Evolutionary conservation across 129 eudicot species (phyloP), one percentile per base, ranked within the genome.

Genomic region (Tanacetum coccineum): DNA sequence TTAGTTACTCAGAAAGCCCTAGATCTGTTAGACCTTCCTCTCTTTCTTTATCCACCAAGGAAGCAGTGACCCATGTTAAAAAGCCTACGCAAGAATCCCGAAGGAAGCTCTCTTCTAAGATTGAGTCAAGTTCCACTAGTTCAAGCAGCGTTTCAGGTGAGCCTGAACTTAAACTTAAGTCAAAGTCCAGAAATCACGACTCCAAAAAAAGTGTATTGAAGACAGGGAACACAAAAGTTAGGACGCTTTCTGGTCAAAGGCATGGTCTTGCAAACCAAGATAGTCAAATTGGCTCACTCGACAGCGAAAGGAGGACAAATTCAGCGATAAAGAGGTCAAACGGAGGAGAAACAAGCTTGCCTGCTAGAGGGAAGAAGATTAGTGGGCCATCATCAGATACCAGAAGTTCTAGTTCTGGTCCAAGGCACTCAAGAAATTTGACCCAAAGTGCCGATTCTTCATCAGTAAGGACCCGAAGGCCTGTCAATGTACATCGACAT

Each of bases 271-370:
- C 70, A 21, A 67, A 60, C 68, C 82, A 48, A 76, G 78, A 83
- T 78, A 45, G 55, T 49, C 75, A 51, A 50, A 39, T 55, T 10
- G 74, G 81, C 70, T 70, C 79, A 11, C 20, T 66, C 58, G 78
- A 63, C 70, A 52, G 48, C 20, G 67, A 68, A 26, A 73, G 65
- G 64, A 81, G 72, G 70, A 80, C 71, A 68, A 79, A 59, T 32
- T 30, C 63, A 54, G 74, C 55, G 4, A 74, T 66, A 65, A 86
- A 79, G 75, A 86, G 83, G 83, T 76, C 49, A 25, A 63, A 73
- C 25, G 94, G 82, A 77, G 83, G 84, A 18, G 96, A 88, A 75
- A 81, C 82, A 63, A 82, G 89, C 60, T 80, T 81, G 50, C 74
- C 91, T 73, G 67, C 54, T 46, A 68, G 81, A 76, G 91, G 84